Base-by-base conservation (phyloP, 202 grass and related monocot genomes). In the Zizania palustris region DNA sequence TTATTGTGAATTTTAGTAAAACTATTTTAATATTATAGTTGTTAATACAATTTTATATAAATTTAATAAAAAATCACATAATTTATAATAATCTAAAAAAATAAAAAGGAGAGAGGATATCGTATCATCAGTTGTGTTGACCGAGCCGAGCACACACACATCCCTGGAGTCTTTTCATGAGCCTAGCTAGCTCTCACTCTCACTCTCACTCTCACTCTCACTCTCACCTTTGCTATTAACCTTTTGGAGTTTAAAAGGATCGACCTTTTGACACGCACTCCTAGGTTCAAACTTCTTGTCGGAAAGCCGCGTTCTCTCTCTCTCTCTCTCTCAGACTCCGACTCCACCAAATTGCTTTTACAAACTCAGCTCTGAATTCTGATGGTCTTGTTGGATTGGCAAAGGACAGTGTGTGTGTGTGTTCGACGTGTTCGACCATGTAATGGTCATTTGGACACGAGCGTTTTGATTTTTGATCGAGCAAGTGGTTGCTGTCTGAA, bases 201-300 rank as follows among this genome's bases (percentile, higher is more conserved):
- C n/a, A n/a, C n/a, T n/a, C n/a, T n/a, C n/a, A n/a, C n/a, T n/a
- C n/a, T n/a, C n/a, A n/a, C n/a, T n/a, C n/a, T n/a, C n/a, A n/a
- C n/a, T 40, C 59, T 36, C 15, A 7, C 34, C 67, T 63, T 86
- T 35, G 6, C 63, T 21, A 28, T 28, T 2, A 28, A 20, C 28
- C 15, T 33, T 72, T 79, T 8, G 22, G 37, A 44, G 73, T 56
- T 83, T n/a, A 56, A 83, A 65, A 74, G 80, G 69, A 69, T 71
- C 41, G 63, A 38, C 86, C 84, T 88, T 87, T 88, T 5, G 70
- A 59, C 81, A 75, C 85, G 4, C 11, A 70, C 80, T 75, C 55
- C 75, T 4, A 84, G 58, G 69, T 48, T 45, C 46, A 42, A 69
- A 74, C 75, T 57, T 34, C 54, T 55, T 74, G 80, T 60, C 61